A percentile compares a stretch with the other conserved stretches of the same genome.
These are phyloP conservation scores for Amniculicola lignicola DNA, from an alignment of 495 filamentous ascomycete species.

Conservation along the genomic window DNA sequence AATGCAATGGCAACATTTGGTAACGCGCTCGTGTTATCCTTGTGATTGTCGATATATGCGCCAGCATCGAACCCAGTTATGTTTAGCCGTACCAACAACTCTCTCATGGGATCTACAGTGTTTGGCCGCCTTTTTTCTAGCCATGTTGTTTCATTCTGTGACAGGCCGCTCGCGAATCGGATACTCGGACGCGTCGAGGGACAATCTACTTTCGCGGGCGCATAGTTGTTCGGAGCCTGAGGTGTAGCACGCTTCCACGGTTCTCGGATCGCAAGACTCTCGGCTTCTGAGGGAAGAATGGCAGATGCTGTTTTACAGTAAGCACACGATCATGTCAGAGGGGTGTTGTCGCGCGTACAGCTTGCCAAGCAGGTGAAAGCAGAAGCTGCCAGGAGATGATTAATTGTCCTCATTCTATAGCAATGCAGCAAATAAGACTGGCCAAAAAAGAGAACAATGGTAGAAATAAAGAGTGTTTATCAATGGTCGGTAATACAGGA, in stretches of 20 bases:
- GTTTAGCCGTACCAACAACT: slow-evolving; percentile 68
- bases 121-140: slow-evolving; percentile 53
- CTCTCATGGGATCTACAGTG: slow-evolving; percentile 64
- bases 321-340: background rate
- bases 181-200: slow-evolving; percentile 50
- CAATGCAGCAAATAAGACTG: background rate
- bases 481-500: background rate
- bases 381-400: slow-evolving; percentile 7
- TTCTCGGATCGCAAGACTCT: slow-evolving; percentile 5
- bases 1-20: slow-evolving; percentile 63
- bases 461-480: background rate
- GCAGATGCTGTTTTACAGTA: slow-evolving; percentile 15
- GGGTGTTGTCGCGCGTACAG: slow-evolving; percentile 12
- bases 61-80: slow-evolving; percentile 74
- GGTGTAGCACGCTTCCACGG: slow-evolving; percentile 33
- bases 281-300: background rate
- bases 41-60: slow-evolving; percentile 60
- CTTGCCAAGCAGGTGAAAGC: slow-evolving; percentile 17
- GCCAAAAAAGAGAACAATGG: background rate
- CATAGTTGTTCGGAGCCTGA: slow-evolving; percentile 43
- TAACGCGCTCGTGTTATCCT: slow-evolving; percentile 56
- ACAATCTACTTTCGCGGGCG: slow-evolving; percentile 38
- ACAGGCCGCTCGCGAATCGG: slow-evolving; percentile 56
- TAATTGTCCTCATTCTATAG: slow-evolving; percentile 10
- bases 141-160: slow-evolving; percentile 68